Base-by-base conservation (phyloP, 2,329 filamentous ascomycete genomes). In the Ascochyta pisi region DNA sequence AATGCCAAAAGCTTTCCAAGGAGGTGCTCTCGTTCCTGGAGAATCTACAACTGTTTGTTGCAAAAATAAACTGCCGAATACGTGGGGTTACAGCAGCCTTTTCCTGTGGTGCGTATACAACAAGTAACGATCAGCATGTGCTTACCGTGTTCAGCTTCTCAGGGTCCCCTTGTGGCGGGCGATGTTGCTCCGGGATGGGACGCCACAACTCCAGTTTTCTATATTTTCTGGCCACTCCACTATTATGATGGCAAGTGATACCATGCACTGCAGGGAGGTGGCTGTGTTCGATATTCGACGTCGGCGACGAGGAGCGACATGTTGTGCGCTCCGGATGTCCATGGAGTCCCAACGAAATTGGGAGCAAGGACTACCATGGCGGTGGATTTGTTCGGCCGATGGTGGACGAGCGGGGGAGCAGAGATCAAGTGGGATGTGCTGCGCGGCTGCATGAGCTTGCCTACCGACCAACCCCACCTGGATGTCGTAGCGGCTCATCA, bases 111-210 rank as follows among this genome's bases (percentile, higher is more conserved):
- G 29, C 6, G 29, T 31, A 33, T 46, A 56, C 43, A 47, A 56
- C 47, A 51, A 42, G 53, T 16, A 52, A 31, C 38, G 54, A 57
- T 57, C 54, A 52, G 44, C 48, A 34, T 43, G 27, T 50, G 43
- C 47, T 50, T 52, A 46, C 61, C 54, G 41, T 19, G 31, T 51
- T 51, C 57, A 63, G 58, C 54, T 61, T 43, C 45, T 49, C 63
- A 63, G 59, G 59, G 64, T 63, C 63, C 45, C 19, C 10, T 46
- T 54, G 53, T 57, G 59, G 59, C 54, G 54, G 57, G 55, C 58
- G 57, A 65, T 64, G 61, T 58, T 51, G 64, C 57, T 57, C 63
- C 31, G 53, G 65, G 63, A 68, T 64, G 53, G 55, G 37, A 62
- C 63, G 64, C 62, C 57, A 63, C 61, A 54, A 55, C 47, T 57